Base-by-base conservation (phyloP, 495 filamentous ascomycete species). In the Cetradonia linearis region DNA sequence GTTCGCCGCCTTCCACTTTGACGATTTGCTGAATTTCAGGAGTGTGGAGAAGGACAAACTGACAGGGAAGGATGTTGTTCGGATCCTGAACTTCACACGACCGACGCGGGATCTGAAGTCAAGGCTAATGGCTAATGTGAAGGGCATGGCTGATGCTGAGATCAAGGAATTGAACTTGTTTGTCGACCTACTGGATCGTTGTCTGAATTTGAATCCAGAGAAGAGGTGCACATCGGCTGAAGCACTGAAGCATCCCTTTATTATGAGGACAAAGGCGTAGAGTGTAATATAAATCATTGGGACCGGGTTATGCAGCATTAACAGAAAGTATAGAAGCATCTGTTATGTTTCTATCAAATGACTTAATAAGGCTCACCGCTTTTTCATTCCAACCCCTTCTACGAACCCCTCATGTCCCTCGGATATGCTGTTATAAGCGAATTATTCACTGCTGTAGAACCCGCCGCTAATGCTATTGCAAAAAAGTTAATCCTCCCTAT, bases 121-220 rank as follows among this genome's bases (percentile, higher is more conserved):
- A 5, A 79, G 91, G 56, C 74, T 98, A 28, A 73, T 86, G 68
- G 82, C 83, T 42, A 86, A 86, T 56, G 85, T 85, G 2, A 86
- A 83, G 18, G 83, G 83, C 37, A 82, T 95, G 77, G 80, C 73
- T 28, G 87, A 92, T 60, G 72, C 75, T 14, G 91, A 95, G 70
- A 77, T 78, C 54, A 88, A 86, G 68, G 89, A 95, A 68, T 72
- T 95, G 60, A 80, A 83, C 34, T 73, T 83, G 52, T 97, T 98
- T 72, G 76, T 88, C 55, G 90, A 96, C 68, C 72, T 98, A 55
- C 72, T 98, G 40, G 90, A 95, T 63, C 83, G 84, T 18, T 97
- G 93, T 61, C 71, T 98, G 69, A 83, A 83, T 62, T 79, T 96
- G 34, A 96, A 96, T 69, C 87, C 91, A n/a, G 94, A 95, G 72